Base-by-base conservation (phyloP, 768 basidiomycete genomes). In the Boletus coccyginus region DNA sequence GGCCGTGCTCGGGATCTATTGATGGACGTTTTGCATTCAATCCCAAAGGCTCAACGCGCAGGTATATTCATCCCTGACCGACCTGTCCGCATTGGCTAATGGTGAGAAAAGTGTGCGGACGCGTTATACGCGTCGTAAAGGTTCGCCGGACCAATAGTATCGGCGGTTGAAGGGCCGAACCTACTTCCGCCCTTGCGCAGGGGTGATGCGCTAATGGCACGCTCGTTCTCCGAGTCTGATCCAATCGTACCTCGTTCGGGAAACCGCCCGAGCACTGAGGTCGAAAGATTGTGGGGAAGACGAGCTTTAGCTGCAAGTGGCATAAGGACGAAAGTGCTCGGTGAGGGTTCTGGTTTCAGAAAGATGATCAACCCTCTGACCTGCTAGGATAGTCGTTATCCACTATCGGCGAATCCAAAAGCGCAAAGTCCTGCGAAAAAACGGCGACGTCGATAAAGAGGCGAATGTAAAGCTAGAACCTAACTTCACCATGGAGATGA, bases 381-480 rank as follows among this genome's bases (percentile, higher is more conserved):
- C 16, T 16, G 5, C 13, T 35, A 2, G 50, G 16, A 16, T 39
- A 10, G 14, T 35, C 35, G 19, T 17, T 31, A 4, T 21, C 31
- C n/a, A n/a, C 16, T 33, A 12, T 9, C 14, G 17, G 14, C 17
- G 39, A 13, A 13, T 42, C 16, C 53, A 48, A 39, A 35, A 11
- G 16, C 17, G 7, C 13, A 9, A 14, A 10, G n/a, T 33, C 32
- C 35, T 19, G 46, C 7, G 14, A 10, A 35, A 12, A 44, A n/a
- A 48, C 14, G 42, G 14, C 9, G 36, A 40, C 50, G 47, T 52
- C 14, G 43, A 50, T 62, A 57, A 43, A 50, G 55, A 43, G 49
- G 12, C 16, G 27, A 39, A 39, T 42, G 36, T 5, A 7, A 12
- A 31, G 16, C n/a, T 32, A 39, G n/a, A 29, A 52, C 32, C 43